These are phyloP conservation scores for Beauveria australis DNA, from an alignment of 2,329 filamentous ascomycete genomes.

Conservation along the genomic window DNA sequence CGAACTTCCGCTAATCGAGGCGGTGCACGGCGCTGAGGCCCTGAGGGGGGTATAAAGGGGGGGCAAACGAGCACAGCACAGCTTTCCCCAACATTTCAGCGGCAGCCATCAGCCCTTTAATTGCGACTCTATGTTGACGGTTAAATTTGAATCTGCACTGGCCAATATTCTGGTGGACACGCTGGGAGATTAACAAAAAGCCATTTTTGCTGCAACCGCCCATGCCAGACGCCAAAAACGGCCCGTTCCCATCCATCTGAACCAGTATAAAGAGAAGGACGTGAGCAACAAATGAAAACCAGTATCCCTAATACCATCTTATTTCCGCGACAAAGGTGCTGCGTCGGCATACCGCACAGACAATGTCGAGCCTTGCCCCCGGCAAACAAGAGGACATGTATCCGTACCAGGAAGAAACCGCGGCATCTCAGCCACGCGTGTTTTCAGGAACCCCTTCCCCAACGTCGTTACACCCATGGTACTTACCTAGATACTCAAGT, in stretches of 20 bases:
- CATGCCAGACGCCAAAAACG: too few relatives aligned
- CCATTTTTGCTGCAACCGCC: not conserved
- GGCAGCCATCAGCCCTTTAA: not conserved
- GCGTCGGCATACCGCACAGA: not conserved
- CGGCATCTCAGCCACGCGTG: not conserved
- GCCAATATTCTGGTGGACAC: not conserved
- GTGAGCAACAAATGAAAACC: too few relatives aligned
- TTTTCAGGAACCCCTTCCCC: not conserved
- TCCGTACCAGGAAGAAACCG: not conserved
- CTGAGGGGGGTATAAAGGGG: too few relatives aligned
- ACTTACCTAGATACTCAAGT: not conserved
- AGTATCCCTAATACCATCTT: not conserved
- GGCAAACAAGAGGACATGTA: not conserved
- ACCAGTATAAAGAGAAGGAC: not conserved
- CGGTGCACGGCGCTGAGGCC: not conserved
- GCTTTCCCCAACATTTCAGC: not conserved
- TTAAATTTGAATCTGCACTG: not conserved
- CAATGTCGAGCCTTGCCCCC: not conserved
- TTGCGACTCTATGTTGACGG: not conserved
- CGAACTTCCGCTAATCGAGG: constrained; percentile 1
- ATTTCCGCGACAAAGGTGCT: not conserved
- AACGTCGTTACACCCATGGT: not conserved
- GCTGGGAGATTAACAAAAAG: not conserved
- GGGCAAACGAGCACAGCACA: not conserved
- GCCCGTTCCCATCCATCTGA: not conserved